A percentile compares a stretch with the other conserved stretches of the same genome.
These are phyloP conservation scores for Lycium barbarum DNA, from an alignment of 257 asterid species.

Conservation along the genomic window DNA sequence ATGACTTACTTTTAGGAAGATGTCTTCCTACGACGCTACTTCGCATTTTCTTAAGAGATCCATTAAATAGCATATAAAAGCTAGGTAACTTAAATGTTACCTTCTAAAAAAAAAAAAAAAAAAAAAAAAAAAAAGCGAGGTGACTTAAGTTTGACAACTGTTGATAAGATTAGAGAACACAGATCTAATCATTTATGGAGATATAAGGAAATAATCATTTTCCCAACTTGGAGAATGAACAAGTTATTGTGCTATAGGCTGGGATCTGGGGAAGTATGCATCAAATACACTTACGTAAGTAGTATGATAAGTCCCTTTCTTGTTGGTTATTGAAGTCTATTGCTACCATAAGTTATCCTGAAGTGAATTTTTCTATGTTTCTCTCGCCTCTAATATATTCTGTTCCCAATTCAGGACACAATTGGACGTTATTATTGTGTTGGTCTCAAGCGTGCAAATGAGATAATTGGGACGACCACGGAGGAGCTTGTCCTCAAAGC, in stretches of 20 bases:
- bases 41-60: neutral
- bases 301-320: conserved; percentile 14
- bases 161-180: neutral
- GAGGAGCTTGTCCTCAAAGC: conserved; percentile 96
- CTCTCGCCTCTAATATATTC: conserved; percentile 1
- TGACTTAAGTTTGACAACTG: neutral
- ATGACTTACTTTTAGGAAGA: neutral
- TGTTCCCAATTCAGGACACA: conserved; percentile 56
- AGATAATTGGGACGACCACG: conserved; percentile 93
- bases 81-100: neutral
- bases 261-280: neutral
- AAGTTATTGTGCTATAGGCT: neutral
- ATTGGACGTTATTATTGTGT: conserved; percentile 85
- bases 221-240: neutral
- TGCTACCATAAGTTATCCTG: neutral
- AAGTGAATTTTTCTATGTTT: conserved; percentile 6
- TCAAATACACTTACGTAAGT: neutral
- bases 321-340: neutral
- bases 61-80: conserved; percentile 5
- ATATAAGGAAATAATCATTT: neutral
- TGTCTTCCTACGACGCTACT: neutral
- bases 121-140: neutral
- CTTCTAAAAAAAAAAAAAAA: no score
- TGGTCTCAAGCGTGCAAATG: conserved; percentile 93
- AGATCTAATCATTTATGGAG: neutral